A percentile compares a stretch with the other conserved stretches of the same genome.
These are phyloP conservation scores for Hypoxylon sp. DNA, from an alignment of 2,329 filamentous ascomycete species.

Conservation along the genomic window DNA sequence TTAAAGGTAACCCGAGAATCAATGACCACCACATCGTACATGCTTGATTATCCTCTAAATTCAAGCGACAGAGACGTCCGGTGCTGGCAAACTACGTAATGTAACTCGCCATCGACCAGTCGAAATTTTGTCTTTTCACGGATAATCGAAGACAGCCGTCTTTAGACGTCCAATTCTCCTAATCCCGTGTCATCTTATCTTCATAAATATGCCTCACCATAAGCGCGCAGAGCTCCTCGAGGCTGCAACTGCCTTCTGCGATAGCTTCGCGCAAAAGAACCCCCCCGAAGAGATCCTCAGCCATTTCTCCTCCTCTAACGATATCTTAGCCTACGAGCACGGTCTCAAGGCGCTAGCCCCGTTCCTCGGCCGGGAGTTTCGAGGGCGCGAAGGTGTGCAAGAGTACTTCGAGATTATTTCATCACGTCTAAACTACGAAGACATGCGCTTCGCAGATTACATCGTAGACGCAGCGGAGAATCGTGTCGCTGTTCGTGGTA, in stretches of 20 bases:
- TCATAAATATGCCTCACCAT: slow-evolving; percentile 40
- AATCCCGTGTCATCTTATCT: too few relatives aligned
- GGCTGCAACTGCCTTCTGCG: slow-evolving; percentile 55
- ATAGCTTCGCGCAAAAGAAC: slow-evolving; percentile 52
- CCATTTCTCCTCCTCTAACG: slow-evolving; percentile 51
- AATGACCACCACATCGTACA: too few relatives aligned
- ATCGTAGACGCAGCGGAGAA: slow-evolving; percentile 48
- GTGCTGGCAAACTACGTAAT: too few relatives aligned
- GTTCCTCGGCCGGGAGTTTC: slow-evolving; percentile 56
- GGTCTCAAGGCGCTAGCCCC: slow-evolving; percentile 55
- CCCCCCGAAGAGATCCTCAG: slow-evolving; percentile 49
- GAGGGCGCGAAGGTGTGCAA: slow-evolving; percentile 50
- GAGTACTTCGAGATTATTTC: slow-evolving; percentile 52
- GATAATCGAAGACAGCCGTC: too few relatives aligned
- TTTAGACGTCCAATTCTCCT: too few relatives aligned
- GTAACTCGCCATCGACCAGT: too few relatives aligned
- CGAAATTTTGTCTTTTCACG: too few relatives aligned
- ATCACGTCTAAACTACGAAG: slow-evolving; percentile 49
- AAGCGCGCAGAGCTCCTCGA: slow-evolving; percentile 51
- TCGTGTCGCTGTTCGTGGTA: slow-evolving; percentile 53
- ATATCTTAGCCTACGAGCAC: slow-evolving; percentile 54
- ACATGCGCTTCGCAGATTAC: slow-evolving; percentile 54
- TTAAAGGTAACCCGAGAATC: too few relatives aligned
- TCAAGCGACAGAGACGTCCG: too few relatives aligned
- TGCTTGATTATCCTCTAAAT: too few relatives aligned